Evolutionary conservation across 371 early-diverging fungal genomes (phyloP), one percentile per base, ranked within the genome.

Genomic region (Syncephalastrum sp.): DNA sequence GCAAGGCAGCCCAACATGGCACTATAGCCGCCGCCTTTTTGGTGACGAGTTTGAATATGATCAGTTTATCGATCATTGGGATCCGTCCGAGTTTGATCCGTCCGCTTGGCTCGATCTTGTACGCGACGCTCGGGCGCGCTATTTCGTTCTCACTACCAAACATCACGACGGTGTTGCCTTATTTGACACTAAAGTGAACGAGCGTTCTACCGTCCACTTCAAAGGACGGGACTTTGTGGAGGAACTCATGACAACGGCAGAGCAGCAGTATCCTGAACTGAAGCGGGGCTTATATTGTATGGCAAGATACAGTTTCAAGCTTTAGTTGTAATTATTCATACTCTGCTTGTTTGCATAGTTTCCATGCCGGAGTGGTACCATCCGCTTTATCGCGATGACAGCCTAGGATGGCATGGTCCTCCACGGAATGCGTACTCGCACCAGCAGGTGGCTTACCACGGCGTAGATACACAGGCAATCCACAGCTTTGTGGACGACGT

Each of bases 361-460:
- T 74, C 75, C 16, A 25, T 74, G 38, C 75, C 75, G 5, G 75
- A 74, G 57, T 74, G 75, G 75, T 74, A 66, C 49, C 61, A 74
- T 54, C 69, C 75, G 13, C 52, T 54, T 1, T 74, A 74, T 33
- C 50, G 57, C 3, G 65, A 69, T 23, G 50, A 45, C 5, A 54
- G 60, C 1, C 59, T 69, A 10, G 63, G 65, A 5, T 72, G 73
- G 73, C 60, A 69, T 15, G 67, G 71, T 1, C 67, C 69, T 23
- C 71, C 75, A 0, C 17, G 21, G 6, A 67, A 70, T 43, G 61
- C 71, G 3, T 74, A 70, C 29, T 66, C 67, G 1, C 53, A 52
- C 4, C 15, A 54, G 23, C 10, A 21, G 1, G 48, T 69, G 4
- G 16, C 57, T 16, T 60, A 33, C 38, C 38, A 33, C 10, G 38